Percentiles rank a stretch among this genome's conserved stretches.
Conservation (phyloP, 2,329 filamentous ascomycete species). For the Aotearoamyces nothofagi region DNA sequence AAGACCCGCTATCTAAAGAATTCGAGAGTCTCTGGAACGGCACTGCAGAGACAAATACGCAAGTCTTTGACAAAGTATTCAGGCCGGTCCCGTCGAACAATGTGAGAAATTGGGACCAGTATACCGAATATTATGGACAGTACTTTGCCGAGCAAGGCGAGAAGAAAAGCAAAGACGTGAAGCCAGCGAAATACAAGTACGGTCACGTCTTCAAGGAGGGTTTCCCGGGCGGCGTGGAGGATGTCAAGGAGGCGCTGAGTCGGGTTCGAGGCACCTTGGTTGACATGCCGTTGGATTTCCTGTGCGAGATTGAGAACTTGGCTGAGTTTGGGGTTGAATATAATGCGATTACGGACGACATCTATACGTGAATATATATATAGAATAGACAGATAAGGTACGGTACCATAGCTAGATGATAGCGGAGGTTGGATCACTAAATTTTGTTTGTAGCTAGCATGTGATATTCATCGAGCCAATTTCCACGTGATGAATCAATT, state of each 20-base stretch:
- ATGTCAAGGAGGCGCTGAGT: conserved; percentile 55
- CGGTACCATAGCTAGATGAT: no score
- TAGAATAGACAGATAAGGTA: no score
- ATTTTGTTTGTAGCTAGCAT: no score
- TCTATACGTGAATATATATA: conserved; percentile 39
- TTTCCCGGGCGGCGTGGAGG: conserved; percentile 56
- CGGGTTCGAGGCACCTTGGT: conserved; percentile 58
- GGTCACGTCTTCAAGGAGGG: conserved; percentile 77
- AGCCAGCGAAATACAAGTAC: conserved; percentile 53
- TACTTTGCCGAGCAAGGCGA: conserved; percentile 45
- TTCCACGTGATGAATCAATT: no score
- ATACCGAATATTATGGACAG: conserved; percentile 53
- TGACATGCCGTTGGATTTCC: conserved; percentile 83
- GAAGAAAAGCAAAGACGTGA: conserved; percentile 25
- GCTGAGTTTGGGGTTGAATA: conserved; percentile 65
- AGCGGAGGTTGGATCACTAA: no score
- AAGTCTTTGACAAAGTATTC: conserved; percentile 69
- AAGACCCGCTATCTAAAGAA: conserved; percentile 53
- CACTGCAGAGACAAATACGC: conserved; percentile 64
- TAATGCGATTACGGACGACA: conserved; percentile 55
- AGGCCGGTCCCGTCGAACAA: conserved; percentile 58
- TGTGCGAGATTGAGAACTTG: conserved; percentile 65
- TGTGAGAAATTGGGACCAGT: conserved; percentile 57
- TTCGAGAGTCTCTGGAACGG: conserved; percentile 60
- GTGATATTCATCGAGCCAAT: no score